Conservation (phyloP, 2,329 filamentous ascomycete genomes). For the Phoma sp. region DNA sequence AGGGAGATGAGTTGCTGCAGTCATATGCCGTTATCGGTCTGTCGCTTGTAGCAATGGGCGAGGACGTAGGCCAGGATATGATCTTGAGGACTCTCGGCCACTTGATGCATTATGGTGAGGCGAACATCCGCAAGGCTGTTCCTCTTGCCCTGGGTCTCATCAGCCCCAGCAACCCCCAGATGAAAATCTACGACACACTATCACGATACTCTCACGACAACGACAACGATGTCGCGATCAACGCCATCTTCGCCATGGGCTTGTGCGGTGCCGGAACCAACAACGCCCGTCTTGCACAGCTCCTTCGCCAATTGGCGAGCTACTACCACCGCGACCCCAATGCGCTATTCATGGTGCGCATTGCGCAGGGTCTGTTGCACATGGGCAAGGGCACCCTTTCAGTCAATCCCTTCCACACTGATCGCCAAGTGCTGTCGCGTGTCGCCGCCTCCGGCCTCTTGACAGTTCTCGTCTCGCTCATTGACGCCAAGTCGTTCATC, state of each 20-base stretch:
- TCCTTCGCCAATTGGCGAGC: slow-evolving; percentile 91
- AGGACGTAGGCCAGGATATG: slow-evolving; percentile 99
- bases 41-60: slow-evolving; percentile 94
- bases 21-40: slow-evolving; percentile 95
- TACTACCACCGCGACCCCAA: slow-evolving; percentile 98
- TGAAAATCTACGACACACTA: slow-evolving; percentile 99
- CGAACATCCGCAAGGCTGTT: slow-evolving; percentile 95
- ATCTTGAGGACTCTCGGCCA: slow-evolving; percentile 96
- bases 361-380: slow-evolving; percentile 94
- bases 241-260: slow-evolving; percentile 99
- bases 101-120: slow-evolving; percentile 98
- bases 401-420: slow-evolving; percentile 98
- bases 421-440: slow-evolving; percentile 90
- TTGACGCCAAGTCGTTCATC: slow-evolving; percentile 89
- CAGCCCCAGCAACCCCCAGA: slow-evolving; percentile 97
- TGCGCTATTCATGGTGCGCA: slow-evolving; percentile 97
- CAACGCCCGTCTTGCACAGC: slow-evolving; percentile 93
- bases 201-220: slow-evolving; percentile 98
- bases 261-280: slow-evolving; percentile 95
- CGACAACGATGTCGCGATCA: slow-evolving; percentile 96
- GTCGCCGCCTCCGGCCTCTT: slow-evolving; percentile 89
- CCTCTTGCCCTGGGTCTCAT: slow-evolving; percentile 96
- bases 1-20: slow-evolving; percentile 92
- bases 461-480: slow-evolving; percentile 88
- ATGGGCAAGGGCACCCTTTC: slow-evolving; percentile 99